These are phyloP conservation scores for Yamadazyma scolyti DNA, from an alignment of 805 yeast species.

Conservation along the genomic window DNA sequence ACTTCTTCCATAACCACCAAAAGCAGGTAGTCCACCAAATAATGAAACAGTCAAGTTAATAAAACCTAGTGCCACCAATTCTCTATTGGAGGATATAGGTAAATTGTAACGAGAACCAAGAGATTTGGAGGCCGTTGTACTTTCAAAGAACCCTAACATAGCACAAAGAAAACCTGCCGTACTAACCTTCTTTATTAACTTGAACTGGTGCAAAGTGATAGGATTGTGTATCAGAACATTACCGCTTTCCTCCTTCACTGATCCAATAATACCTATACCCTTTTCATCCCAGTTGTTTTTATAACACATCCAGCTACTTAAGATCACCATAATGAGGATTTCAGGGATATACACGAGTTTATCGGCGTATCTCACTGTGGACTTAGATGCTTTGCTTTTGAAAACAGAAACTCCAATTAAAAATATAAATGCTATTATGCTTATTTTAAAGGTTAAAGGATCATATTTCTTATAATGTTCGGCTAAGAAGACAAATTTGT, in stretches of 20 bases:
- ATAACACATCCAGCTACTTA: slow-evolving; percentile 52
- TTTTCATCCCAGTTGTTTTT: slow-evolving; percentile 42
- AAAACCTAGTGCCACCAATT: slow-evolving; percentile 82
- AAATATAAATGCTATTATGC: slow-evolving; percentile 29
- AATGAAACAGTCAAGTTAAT: slow-evolving; percentile 64
- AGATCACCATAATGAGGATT: slow-evolving; percentile 68
- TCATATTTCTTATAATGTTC: slow-evolving; percentile 48
- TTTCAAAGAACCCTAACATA: slow-evolving; percentile 85
- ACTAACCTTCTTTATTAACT: slow-evolving; percentile 55
- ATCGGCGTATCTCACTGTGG: slow-evolving; percentile 14
- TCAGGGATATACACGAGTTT: slow-evolving; percentile 75
- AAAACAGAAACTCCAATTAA: slow-evolving; percentile 13
- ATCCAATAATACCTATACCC: slow-evolving; percentile 72
- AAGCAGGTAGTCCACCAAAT: slow-evolving; percentile 78
- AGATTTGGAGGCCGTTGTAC: slow-evolving; percentile 88
- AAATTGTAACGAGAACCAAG: slow-evolving; percentile 69
- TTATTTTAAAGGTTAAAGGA: slow-evolving; percentile 56
- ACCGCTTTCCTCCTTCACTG: slow-evolving; percentile 45
- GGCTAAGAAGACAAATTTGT: slow-evolving; percentile 58
- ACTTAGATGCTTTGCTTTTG: slow-evolving; percentile 24
- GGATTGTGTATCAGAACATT: slow-evolving; percentile 55
- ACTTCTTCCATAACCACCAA: slow-evolving; percentile 95
- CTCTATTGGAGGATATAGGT: slow-evolving; percentile 82
- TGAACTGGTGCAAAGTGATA: slow-evolving; percentile 43
- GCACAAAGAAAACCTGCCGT: slow-evolving; percentile 74